phyloP scores from a whole-genome alignment of 352 stramenopile species.

The Elongisporangium anandrum region DNA sequence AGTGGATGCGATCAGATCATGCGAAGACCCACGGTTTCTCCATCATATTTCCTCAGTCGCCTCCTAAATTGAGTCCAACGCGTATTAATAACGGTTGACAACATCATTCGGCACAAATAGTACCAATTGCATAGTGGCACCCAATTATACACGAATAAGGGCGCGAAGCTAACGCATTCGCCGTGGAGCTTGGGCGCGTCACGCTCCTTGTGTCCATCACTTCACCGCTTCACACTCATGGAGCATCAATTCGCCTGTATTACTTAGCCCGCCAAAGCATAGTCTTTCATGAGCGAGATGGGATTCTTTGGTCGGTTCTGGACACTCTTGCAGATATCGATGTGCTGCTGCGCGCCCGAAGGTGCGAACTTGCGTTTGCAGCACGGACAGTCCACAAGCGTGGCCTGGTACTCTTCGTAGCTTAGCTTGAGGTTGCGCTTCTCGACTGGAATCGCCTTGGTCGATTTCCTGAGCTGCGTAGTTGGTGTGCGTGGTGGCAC shows the following conservation, averaged over 20 bases:
- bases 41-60: too few relatives aligned
- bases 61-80: too few relatives aligned
- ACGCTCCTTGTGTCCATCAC: too few relatives aligned
- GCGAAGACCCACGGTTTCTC: neutral
- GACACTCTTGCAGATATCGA: conserved; percentile 80
- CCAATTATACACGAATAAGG: too few relatives aligned
- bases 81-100: too few relatives aligned
- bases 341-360: conserved; percentile 78
- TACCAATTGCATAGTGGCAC: too few relatives aligned
- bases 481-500: conserved; percentile 1
- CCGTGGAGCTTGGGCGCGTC: too few relatives aligned
- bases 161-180: too few relatives aligned
- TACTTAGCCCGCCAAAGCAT: conserved; percentile 51
- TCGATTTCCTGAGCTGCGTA: neutral
- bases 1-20: neutral
- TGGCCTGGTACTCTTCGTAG: conserved; percentile 76
- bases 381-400: conserved; percentile 74
- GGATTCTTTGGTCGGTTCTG: conserved; percentile 78
- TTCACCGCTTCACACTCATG: too few relatives aligned
- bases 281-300: conserved; percentile 61
- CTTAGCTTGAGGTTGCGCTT: conserved; percentile 65
- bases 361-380: conserved; percentile 79
- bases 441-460: conserved; percentile 22
- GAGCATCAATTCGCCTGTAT: too few relatives aligned
- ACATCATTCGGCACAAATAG: too few relatives aligned